Evolutionary conservation across 164 flowering plant species (phyloP), one percentile per base, ranked within the genome.

Genomic region (Euptelea pleiosperma): DNA sequence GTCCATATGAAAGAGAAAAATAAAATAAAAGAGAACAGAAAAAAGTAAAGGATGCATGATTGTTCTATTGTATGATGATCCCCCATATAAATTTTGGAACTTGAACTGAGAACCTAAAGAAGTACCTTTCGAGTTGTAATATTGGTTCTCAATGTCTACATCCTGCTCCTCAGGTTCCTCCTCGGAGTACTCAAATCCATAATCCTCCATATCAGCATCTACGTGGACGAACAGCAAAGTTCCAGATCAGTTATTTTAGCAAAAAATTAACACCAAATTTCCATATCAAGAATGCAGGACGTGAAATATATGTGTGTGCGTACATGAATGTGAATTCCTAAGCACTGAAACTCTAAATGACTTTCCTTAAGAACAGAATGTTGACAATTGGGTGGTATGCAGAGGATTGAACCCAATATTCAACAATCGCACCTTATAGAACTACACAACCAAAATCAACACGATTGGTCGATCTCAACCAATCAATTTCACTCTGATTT

Each of bases 131-230:
- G 96, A 85, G 53, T 91, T 91, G 79, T 88, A 91, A 54, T 91
- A 91, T 43, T 86, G 98, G 51, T 91, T 91, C 72, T 91, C 98
- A 66, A 91, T 89, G 59, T 89, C 96, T 62, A 91, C 98, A 65
- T 91, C 95, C 65, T 91, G 94, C 68, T 91, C 98, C 68, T 91
- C 96, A 0, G 83, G 90, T 69, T 91, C 98, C 67, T 91, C 98
- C 2, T 91, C 98, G 1, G 95, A 89, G 77, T 89, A 91, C 72
- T 89, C 98, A 52, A 86, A 89, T 18, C 96, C 96, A 66, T 91
- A 89, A 63, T 91, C 98, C 70, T 91, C 98, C 98, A 91, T 91
- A 69, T 91, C 98, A 1, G 87, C 94, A 73, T 88, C 98, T 91
- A 59, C 47, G 41, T 1, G 41, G 28, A 41, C 30, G 11, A 21